phyloP scores from a whole-genome alignment of 768 basidiomycete species.

The Tubosaeta sp. region DNA sequence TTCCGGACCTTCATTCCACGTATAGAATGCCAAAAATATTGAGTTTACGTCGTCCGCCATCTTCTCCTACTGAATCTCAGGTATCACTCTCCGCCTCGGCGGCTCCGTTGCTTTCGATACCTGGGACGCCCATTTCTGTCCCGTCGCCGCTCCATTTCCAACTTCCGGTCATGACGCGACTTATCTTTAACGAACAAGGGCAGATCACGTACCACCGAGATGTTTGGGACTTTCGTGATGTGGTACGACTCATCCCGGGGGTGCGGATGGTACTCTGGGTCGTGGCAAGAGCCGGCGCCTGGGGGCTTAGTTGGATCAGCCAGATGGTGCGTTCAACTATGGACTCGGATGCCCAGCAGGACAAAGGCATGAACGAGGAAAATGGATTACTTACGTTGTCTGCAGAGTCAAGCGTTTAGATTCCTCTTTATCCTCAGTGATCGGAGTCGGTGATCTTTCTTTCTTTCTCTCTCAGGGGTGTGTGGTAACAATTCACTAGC shows the following conservation, averaged over 20 bases:
- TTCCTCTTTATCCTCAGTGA: neutral
- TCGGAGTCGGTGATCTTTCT: neutral
- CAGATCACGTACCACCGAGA: slow-evolving; percentile 76
- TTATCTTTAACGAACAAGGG: slow-evolving; percentile 81
- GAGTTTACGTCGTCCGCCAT: slow-evolving; percentile 29
- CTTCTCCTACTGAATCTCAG: slow-evolving; percentile 28
- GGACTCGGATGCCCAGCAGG: neutral
- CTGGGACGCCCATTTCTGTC: slow-evolving; percentile 53
- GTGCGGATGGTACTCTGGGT: slow-evolving; percentile 67
- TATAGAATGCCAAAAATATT: slow-evolving; percentile 39
- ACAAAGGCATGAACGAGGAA: slow-evolving; percentile 2
- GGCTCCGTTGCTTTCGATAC: slow-evolving; percentile 50
- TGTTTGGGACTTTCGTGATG: slow-evolving; percentile 76
- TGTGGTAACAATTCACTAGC: neutral
- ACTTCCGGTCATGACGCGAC: slow-evolving; percentile 65
- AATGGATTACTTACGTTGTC: slow-evolving; percentile 13
- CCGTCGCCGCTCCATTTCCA: slow-evolving; percentile 73
- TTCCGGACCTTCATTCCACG: slow-evolving; percentile 64
- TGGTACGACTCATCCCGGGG: slow-evolving; percentile 70
- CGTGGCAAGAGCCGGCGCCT: slow-evolving; percentile 55
- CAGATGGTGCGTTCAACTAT: slow-evolving; percentile 11
- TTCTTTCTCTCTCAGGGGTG: neutral
- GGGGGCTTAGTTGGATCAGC: slow-evolving; percentile 44
- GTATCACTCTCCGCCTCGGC: slow-evolving; percentile 26
- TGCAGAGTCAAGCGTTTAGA: slow-evolving; percentile 10